These are phyloP conservation scores for Persicaria maculosa DNA, from an alignment of 148 eudicot genomes.

Conservation along the genomic window DNA sequence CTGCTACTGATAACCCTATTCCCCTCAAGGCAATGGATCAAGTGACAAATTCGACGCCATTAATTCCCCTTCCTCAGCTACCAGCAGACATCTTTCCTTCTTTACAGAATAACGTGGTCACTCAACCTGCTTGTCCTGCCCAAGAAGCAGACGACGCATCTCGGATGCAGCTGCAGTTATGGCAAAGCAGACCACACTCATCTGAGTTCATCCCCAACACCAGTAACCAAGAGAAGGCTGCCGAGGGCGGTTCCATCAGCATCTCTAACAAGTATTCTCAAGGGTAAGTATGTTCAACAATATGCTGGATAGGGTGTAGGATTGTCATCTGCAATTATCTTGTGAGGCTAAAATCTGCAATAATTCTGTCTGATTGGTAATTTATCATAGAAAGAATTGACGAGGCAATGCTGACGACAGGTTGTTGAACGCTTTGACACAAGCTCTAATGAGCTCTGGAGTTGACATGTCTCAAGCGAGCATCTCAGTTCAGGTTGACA, in stretches of 20 bases:
- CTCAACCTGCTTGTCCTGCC: conserved; percentile 27
- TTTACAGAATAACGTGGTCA: conserved; percentile 24
- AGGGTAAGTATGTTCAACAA: conserved; percentile 44
- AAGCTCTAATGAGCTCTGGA: conserved; percentile 82
- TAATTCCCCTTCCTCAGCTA: conserved; percentile 22
- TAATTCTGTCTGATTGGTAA: not conserved
- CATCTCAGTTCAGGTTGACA: conserved; percentile 83
- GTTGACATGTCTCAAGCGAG: conserved; percentile 84
- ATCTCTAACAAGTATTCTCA: conserved; percentile 86
- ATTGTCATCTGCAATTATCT: not conserved
- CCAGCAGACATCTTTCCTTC: conserved; percentile 43
- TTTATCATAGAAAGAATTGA: not conserved
- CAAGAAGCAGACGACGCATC: conserved; percentile 34
- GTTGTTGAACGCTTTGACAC: conserved; percentile 64
- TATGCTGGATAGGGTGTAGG: not conserved
- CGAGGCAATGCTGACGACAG: conserved; percentile 23
- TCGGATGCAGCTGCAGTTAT: conserved; percentile 39
- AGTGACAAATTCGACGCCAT: conserved; percentile 25
- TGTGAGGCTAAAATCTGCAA: too few species aligned
- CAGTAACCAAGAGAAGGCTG: conserved; percentile 51
- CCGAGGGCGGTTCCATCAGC: conserved; percentile 81
- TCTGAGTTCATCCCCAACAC: conserved; percentile 30
- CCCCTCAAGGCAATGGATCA: conserved; percentile 36
- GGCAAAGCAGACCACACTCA: conserved; percentile 37
- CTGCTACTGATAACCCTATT: conserved; percentile 29